Evolutionary conservation across 352 stramenopile species (phyloP), one percentile per base, ranked within the genome.

Genomic region (Globisporangium okanoganense): DNA sequence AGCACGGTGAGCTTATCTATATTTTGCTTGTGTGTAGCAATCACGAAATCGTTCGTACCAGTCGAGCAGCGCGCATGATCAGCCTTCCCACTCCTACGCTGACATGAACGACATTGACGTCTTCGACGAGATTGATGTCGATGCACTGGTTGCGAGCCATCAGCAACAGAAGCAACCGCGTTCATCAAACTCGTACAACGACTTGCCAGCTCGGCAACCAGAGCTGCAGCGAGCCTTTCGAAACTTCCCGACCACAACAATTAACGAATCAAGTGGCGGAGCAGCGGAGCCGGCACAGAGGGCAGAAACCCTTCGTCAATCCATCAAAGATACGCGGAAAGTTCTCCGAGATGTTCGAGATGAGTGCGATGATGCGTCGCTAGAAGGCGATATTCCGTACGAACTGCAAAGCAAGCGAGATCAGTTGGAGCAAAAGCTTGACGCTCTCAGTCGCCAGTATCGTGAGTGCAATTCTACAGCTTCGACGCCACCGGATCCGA

Each of bases 351-450:
- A 72, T 66, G 76, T 92, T 25, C 72, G 86, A 38, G 86, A 95
- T 62, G 81, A 88, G 40, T 93, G 83, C 47, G 86, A 95, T 50
- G 86, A 95, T 53, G 86, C 86, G 6, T 94, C 78, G 0, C 61
- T 95, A 3, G 80, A 94, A 66, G 86, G 84, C 25, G 82, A 93
- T 7, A 62, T 95, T 22, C 82, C 86, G 13, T 57, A 63, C 5
- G 68, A 75, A 20, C 78, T 90, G 43, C 70, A 75, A 38, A 69
- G 62, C 25, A 58, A 73, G 35, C 80, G 85, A 48, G 51, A 55
- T 12, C 69, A 75, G 35, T 56, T 95, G 16, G 86, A 95, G 54
- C 58, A 60, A 43, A 71, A 87, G 52, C 69, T 95, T 5, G 77
- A 90, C 25, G 49, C 43, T 16, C 66, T 93, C 9, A 90, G 82